Evolutionary conservation across 352 stramenopile genomes (phyloP).

Genomic region (Phytophthora sp.): DNA sequence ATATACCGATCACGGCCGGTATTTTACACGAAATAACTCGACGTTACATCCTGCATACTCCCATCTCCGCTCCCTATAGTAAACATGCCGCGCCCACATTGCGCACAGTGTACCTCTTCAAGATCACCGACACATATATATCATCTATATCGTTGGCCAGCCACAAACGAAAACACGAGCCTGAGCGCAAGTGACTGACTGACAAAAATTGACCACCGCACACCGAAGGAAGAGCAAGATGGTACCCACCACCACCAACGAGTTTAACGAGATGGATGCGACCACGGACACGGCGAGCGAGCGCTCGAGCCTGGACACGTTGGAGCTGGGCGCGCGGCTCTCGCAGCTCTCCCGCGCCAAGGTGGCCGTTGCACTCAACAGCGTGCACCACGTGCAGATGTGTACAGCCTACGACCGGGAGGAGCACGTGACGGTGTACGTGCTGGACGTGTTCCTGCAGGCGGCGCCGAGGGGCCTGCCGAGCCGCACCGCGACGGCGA

Average conservation of each 20-base stretch:
- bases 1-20: constrained; percentile 2
- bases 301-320: constrained; percentile 27
- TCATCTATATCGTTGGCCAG: constrained; percentile 1
- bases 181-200: constrained; percentile 8
- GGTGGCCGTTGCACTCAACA: constrained; percentile 59
- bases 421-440: constrained; percentile 46
- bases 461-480: constrained; percentile 52
- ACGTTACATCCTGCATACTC: constrained; percentile 22
- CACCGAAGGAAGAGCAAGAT: neutral
- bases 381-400: constrained; percentile 62
- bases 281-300: constrained; percentile 31
- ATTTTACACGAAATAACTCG: constrained; percentile 13
- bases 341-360: constrained; percentile 41
- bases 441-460: constrained; percentile 57
- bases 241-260: neutral
- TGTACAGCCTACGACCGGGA: constrained; percentile 39
- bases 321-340: constrained; percentile 25
- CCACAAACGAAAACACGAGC: constrained; percentile 17
- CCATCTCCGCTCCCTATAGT: constrained; percentile 10
- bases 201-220: neutral
- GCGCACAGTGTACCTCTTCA: constrained; percentile 22
- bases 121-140: constrained; percentile 23
- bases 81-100: constrained; percentile 10
- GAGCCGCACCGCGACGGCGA: neutral
- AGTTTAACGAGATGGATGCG: too few species aligned